Evolutionary conservation across 2,329 filamentous ascomycete genomes (phyloP).

Genomic region (Claviceps pazoutovae): DNA sequence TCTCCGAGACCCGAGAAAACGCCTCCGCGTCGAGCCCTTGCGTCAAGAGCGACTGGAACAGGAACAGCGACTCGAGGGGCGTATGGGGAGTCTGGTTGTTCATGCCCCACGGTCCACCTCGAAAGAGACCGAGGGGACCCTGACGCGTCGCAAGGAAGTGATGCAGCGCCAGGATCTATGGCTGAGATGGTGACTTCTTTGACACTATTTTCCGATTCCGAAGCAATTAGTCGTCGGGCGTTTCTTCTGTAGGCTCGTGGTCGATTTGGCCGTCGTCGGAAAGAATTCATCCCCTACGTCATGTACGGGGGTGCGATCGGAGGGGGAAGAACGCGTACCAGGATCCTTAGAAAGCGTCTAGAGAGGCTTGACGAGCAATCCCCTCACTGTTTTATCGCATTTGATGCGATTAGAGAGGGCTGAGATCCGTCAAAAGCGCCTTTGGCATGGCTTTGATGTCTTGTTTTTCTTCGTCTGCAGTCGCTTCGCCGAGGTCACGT

Average conservation of each 20-base stretch:
- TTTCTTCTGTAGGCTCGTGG: not conserved
- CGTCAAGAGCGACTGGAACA: conserved; percentile 65
- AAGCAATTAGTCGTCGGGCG: not conserved
- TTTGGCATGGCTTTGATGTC: conserved; percentile 8
- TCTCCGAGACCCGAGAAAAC: conserved; percentile 60
- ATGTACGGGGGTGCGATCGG: conserved; percentile 9
- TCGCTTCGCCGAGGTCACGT: conserved; percentile 19
- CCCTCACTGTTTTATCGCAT: conserved; percentile 17
- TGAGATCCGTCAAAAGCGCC: conserved; percentile 11
- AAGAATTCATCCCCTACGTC: conserved; percentile 11
- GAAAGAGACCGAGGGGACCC: conserved; percentile 41
- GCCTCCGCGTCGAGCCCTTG: conserved; percentile 51
- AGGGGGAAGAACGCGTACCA: conserved; percentile 15
- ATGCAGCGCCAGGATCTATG: conserved; percentile 39
- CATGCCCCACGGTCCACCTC: conserved; percentile 42
- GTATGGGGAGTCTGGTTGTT: conserved; percentile 54
- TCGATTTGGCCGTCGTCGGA: not conserved
- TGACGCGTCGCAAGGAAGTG: conserved; percentile 37
- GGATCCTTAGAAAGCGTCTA: conserved; percentile 17
- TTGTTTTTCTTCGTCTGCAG: conserved; percentile 14
- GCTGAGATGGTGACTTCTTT: no score
- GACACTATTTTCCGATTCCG: not conserved
- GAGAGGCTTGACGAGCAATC: conserved; percentile 13
- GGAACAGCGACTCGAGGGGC: conserved; percentile 69
- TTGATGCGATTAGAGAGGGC: conserved; percentile 10